phyloP scores from a whole-genome alignment of 1,284 basidiomycete species.

The Moniliella sp. region DNA sequence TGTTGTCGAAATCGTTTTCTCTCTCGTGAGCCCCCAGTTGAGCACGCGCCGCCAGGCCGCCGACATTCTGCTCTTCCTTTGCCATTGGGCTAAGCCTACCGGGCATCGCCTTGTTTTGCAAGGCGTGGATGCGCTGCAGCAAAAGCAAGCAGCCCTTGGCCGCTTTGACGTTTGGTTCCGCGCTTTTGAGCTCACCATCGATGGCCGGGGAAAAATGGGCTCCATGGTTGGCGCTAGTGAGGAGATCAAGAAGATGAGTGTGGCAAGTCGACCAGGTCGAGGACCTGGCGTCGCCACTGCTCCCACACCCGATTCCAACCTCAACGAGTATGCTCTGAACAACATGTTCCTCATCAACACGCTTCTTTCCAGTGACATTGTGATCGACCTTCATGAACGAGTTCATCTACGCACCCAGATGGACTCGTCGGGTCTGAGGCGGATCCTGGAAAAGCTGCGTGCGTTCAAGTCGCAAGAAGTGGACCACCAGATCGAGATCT shows the following conservation, averaged over 20 bases:
- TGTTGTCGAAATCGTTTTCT: conserved; percentile 59
- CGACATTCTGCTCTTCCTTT: conserved; percentile 47
- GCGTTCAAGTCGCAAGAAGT: conserved; percentile 46
- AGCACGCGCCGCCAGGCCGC: conserved; percentile 57
- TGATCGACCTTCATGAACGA: conserved; percentile 46
- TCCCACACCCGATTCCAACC: conserved; percentile 58
- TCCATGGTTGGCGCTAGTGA: conserved; percentile 80
- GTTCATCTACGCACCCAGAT: conserved; percentile 67
- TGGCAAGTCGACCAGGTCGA: too few species aligned
- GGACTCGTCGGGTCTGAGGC: conserved; percentile 60
- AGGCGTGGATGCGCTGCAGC: conserved; percentile 35
- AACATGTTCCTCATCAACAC: conserved; percentile 23
- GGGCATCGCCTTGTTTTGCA: conserved; percentile 39
- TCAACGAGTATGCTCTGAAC: conserved; percentile 37
- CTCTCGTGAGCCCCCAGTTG: conserved; percentile 62
- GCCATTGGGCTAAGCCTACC: conserved; percentile 37
- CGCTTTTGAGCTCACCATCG: conserved; percentile 53
- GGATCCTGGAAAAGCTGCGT: conserved; percentile 52
- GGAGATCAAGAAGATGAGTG: conserved; percentile 45
- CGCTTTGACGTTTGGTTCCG: conserved; percentile 77
- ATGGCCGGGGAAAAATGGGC: conserved; percentile 78
- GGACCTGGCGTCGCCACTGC: neutral
- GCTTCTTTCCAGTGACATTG: conserved; percentile 23
- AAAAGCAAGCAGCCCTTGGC: conserved; percentile 14
- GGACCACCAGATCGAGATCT: conserved; percentile 48